Base-by-base conservation (phyloP, 257 asterid genomes). In the Echium plantagineum region DNA sequence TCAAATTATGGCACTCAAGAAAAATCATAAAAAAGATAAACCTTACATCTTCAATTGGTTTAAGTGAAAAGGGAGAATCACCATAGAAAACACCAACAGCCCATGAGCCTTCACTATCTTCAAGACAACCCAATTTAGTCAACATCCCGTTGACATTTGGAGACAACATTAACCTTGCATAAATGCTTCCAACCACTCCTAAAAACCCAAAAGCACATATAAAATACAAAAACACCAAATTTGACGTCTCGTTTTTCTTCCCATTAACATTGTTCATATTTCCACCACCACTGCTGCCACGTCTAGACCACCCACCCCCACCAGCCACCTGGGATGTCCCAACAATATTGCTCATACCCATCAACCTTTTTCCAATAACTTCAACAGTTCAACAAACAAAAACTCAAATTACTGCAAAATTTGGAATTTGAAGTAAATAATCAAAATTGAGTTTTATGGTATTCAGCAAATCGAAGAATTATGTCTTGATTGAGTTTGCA, bases 91-190 rank as follows among this genome's bases (percentile, higher is more conserved):
- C 79, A 48, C 99, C 99, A 42, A 93, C 49, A 35, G 97, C 76
- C 99, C 99, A 93, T 0, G 97, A 86, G 19, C 99, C 99, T 71
- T 89, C 99, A 64, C 74, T 78, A 72, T 93, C 99, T 31, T 81
- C 84, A 22, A 59, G 71, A 59, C 97, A 93, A 0, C 97, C 99
- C 35, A 69, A 28, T 52, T 70, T 48, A 66, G 78, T 75, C 63
- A 83, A 65, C 66, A 75, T 79, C 61, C 72, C n/a, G 68, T 80
- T 91, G 74, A 76, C 90, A 72, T 81, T 77, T 31, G 91, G 75
- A 56, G 87, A 22, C 61, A 89, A 66, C 79, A 89, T 64, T 60
- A 69, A 66, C 74, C 83, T 77, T 55, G 72, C 82, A 42, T 86
- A 86, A 49, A 93, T 70, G 31, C 74, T 69, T 73, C 85, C 97